Evolutionary conservation across 208 protist species (phyloP).

Genomic region (Trypanosoma brucei): DNA sequence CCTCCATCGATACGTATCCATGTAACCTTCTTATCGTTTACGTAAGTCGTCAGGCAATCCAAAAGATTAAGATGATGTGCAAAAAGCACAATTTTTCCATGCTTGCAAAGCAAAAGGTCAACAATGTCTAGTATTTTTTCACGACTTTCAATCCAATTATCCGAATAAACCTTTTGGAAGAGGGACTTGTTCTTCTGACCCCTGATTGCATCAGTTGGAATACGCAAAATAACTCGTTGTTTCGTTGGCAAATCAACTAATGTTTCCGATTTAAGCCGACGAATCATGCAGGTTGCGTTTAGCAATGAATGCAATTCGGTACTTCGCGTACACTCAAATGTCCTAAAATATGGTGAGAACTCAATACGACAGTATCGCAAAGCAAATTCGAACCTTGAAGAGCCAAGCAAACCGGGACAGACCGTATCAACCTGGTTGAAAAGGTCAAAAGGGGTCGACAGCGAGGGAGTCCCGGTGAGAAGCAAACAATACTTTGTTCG

Average conservation of each 20-base stretch:
- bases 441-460: conserved; percentile 65
- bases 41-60: conserved; percentile 27
- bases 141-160: conserved; percentile 48
- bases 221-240: conserved; percentile 50
- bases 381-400: conserved; percentile 60
- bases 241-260: conserved; percentile 69
- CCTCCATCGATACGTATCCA: conserved; percentile 66
- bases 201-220: conserved; percentile 19
- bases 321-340: conserved; percentile 36
- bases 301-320: conserved; percentile 52
- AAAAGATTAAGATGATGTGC: conserved; percentile 75
- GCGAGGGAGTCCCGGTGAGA: conserved; percentile 64
- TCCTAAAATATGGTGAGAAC: conserved; percentile 49
- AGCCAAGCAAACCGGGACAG: conserved; percentile 45
- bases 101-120: conserved; percentile 46
- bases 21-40: conserved; percentile 21
- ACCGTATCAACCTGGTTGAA: conserved; percentile 75
- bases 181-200: conserved; percentile 1
- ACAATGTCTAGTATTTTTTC: conserved; percentile 59
- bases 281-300: conserved; percentile 44
- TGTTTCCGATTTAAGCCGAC: conserved; percentile 64
- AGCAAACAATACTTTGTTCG: conserved; percentile 51
- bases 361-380: conserved; percentile 56
- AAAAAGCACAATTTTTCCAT: conserved; percentile 63
- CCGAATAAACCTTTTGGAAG: conserved; percentile 65